phyloP scores from a whole-genome alignment of 2,329 filamentous ascomycete species.

The Anthostomella pinea region DNA sequence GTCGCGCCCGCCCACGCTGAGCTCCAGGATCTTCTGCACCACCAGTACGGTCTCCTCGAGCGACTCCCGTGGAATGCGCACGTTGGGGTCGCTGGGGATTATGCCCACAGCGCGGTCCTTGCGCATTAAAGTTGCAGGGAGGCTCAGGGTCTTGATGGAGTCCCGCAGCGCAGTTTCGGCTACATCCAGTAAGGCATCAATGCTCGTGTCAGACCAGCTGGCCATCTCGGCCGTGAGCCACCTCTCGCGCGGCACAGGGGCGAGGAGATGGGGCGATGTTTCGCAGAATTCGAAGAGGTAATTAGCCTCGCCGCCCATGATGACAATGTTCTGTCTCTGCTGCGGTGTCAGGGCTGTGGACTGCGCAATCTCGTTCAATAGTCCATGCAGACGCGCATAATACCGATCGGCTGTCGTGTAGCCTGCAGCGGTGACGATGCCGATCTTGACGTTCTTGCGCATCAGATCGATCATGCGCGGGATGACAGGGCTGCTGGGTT shows the following conservation, averaged over 20 bases:
- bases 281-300: constrained; percentile 83
- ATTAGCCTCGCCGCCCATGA: constrained; percentile 95
- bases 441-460: constrained; percentile 74
- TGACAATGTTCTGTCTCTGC: constrained; percentile 76
- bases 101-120: constrained; percentile 87
- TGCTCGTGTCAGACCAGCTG: constrained; percentile 72
- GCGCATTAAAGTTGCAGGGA: constrained; percentile 76
- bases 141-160: constrained; percentile 73
- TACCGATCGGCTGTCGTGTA: constrained; percentile 88
- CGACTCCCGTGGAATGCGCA: constrained; percentile 78
- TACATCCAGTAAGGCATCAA: constrained; percentile 78
- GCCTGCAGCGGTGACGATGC: constrained; percentile 94
- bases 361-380: constrained; percentile 72
- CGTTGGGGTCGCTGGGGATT: constrained; percentile 59
- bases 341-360: constrained; percentile 57
- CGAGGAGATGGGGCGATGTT: constrained; percentile 62
- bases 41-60: constrained; percentile 95
- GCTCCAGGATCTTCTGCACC: constrained; percentile 87
- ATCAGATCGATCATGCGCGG: constrained; percentile 67
- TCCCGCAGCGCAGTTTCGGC: constrained; percentile 82
- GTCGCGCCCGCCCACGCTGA: constrained; percentile 58
- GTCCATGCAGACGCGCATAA: constrained; percentile 79
- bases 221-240: constrained; percentile 81
- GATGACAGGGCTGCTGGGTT: constrained; percentile 74
- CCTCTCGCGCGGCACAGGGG: constrained; percentile 60